These are phyloP conservation scores for Garcia nutans DNA, from an alignment of 345 rosid species.

Conservation along the genomic window DNA sequence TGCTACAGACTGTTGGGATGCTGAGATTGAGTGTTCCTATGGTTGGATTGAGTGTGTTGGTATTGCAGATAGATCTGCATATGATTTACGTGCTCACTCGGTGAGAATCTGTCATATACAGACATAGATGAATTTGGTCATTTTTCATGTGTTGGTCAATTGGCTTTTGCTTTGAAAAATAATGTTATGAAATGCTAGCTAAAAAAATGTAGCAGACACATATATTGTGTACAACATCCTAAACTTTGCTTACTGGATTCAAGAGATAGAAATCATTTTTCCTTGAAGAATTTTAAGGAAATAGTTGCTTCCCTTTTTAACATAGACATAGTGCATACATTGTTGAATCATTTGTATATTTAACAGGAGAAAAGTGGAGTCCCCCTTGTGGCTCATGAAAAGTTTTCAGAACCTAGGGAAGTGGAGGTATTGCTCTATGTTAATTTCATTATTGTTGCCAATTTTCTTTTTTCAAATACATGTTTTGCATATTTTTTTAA, in stretches of 20 bases:
- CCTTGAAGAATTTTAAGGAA: neutral
- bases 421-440: conserved; percentile 60
- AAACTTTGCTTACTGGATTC: neutral
- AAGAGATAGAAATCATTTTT: neutral
- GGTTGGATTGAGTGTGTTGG: conserved; percentile 99
- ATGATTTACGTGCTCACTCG: conserved; percentile 78
- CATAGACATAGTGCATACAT: conserved; percentile 1
- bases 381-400: conserved; percentile 80
- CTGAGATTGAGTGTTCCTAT: conserved; percentile 89
- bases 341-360: conserved; percentile 2
- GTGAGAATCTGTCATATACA: conserved; percentile 35
- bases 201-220: neutral
- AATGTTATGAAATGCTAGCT: neutral
- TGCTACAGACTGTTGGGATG: conserved; percentile 99
- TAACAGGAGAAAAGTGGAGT: conserved; percentile 83
- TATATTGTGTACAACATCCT: neutral
- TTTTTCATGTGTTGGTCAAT: neutral
- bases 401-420: conserved; percentile 80
- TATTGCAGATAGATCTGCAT: conserved; percentile 96
- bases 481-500: neutral
- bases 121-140: neutral
- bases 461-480: neutral
- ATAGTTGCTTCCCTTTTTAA: neutral
- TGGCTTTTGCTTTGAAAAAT: neutral
- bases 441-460: neutral